Percentiles rank a stretch among this genome's conserved stretches.
phyloP scores from a whole-genome alignment of 441 rosid genomes.

The Mallotus repandus region DNA sequence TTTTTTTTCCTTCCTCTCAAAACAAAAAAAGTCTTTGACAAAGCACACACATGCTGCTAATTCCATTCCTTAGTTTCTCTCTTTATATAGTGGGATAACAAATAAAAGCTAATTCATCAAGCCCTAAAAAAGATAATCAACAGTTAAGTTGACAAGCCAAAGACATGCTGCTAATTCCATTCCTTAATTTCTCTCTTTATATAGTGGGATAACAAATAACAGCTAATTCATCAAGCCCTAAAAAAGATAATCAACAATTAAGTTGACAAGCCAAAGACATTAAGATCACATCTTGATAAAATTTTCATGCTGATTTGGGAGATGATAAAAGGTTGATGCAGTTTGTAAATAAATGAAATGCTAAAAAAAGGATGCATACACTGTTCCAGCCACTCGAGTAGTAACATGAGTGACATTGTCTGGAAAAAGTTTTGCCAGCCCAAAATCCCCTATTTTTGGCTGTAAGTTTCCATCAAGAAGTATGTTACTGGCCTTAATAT shows the following conservation, averaged over 20 bases:
- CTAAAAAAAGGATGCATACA: conserved; percentile 41
- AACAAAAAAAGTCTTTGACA: neutral
- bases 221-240: neutral
- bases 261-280: neutral
- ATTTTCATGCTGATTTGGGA: conserved; percentile 3
- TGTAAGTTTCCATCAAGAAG: conserved; percentile 56
- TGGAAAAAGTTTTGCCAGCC: conserved; percentile 76
- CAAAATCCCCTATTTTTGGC: conserved; percentile 78
- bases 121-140: neutral
- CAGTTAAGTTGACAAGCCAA: neutral
- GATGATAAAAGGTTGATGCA: neutral
- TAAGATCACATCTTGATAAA: neutral
- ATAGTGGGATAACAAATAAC: neutral
- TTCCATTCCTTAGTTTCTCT: neutral
- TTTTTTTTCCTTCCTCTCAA: too few species aligned
- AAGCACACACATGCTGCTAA: neutral
- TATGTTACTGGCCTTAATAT: conserved; percentile 74
- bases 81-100: neutral
- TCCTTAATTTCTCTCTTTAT: neutral
- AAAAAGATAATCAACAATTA: neutral
- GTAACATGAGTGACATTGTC: conserved; percentile 76
- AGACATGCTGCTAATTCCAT: neutral
- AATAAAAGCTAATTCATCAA: neutral
- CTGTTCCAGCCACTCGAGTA: conserved; percentile 80
- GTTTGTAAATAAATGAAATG: conserved; percentile 19